Evolutionary conservation across 495 filamentous ascomycete genomes (phyloP).

Genomic region (Lasiosphaeris hirsuta): DNA sequence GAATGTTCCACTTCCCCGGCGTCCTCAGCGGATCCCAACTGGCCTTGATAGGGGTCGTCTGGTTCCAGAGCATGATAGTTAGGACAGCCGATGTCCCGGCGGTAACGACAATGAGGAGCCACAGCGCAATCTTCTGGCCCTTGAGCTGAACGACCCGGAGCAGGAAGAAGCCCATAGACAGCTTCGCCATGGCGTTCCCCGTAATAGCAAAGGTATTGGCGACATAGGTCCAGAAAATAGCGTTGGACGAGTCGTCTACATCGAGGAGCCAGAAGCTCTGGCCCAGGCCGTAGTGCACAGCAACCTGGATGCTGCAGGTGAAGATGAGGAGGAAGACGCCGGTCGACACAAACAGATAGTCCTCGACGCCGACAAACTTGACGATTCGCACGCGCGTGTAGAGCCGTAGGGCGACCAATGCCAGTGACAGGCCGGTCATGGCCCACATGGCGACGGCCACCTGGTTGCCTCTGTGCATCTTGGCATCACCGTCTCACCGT

Average conservation of each 20-base stretch:
- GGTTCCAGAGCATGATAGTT: conserved; percentile 37
- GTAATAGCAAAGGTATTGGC: conserved; percentile 39
- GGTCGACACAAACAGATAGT: conserved; percentile 35
- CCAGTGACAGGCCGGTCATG: conserved; percentile 31
- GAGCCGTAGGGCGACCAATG: conserved; percentile 31
- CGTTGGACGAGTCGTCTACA: conserved; percentile 29
- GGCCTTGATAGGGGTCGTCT: conserved; percentile 32
- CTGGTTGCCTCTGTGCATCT: conserved; percentile 27
- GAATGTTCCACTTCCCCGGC: conserved; percentile 35
- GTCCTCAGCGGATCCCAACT: conserved; percentile 39
- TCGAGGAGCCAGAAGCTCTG: conserved; percentile 32
- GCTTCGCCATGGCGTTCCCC: conserved; percentile 40
- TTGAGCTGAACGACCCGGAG: conserved; percentile 36
- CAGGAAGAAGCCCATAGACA: conserved; percentile 41
- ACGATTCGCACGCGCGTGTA: conserved; percentile 38
- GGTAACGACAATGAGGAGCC: conserved; percentile 34
- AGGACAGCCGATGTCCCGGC: conserved; percentile 29
- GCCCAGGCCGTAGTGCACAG: conserved; percentile 34
- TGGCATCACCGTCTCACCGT: conserved; percentile 15
- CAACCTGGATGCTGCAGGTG: conserved; percentile 32
- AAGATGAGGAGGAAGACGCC: conserved; percentile 36
- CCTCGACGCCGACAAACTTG: conserved; percentile 37
- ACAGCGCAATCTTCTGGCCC: conserved; percentile 35
- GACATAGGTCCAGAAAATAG: conserved; percentile 40
- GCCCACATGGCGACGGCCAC: conserved; percentile 37